A percentile compares a stretch with the other conserved stretches of the same genome.
Evolutionary conservation across 2,329 filamentous ascomycete species (phyloP).

Genomic region (Bipolaris sorokiniana): DNA sequence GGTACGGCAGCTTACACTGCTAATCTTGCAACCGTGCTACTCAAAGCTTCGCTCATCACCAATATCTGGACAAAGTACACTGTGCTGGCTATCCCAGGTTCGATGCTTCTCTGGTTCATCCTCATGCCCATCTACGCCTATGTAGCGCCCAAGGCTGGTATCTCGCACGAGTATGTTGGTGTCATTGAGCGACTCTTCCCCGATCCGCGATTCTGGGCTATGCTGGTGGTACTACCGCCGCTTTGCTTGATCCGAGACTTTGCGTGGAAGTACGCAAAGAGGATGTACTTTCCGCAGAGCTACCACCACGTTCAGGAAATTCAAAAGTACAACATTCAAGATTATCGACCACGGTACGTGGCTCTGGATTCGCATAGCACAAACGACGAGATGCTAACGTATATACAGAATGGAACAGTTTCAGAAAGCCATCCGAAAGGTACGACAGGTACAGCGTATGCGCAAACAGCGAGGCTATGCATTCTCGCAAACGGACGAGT

Average conservation of each 20-base stretch:
- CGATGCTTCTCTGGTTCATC: constrained; percentile 86
- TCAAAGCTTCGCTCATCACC: constrained; percentile 92
- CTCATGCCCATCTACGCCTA: constrained; percentile 88
- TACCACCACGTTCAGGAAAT: constrained; percentile 99
- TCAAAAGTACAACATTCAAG: constrained; percentile 99
- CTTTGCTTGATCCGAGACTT: constrained; percentile 88
- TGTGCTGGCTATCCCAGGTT: constrained; percentile 91
- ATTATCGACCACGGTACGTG: constrained; percentile 88
- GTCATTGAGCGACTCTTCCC: constrained; percentile 81
- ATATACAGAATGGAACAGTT: constrained; percentile 91
- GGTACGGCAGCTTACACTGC: constrained; percentile 93
- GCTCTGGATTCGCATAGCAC: not conserved
- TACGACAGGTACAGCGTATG: constrained; percentile 97
- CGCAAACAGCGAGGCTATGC: constrained; percentile 98
- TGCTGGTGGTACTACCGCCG: constrained; percentile 78
- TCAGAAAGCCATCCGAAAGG: constrained; percentile 98
- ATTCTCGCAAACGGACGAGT: constrained; percentile 96
- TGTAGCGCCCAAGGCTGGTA: constrained; percentile 79
- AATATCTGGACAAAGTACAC: constrained; percentile 99
- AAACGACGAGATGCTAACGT: not conserved
- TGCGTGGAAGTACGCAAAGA: constrained; percentile 95
- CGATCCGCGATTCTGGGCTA: constrained; percentile 88
- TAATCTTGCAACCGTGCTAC: constrained; percentile 89
- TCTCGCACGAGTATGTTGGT: constrained; percentile 85
- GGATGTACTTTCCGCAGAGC: constrained; percentile 94